Conservation (phyloP, 768 basidiomycete species). For the Rhizopogon vesiculosus region DNA sequence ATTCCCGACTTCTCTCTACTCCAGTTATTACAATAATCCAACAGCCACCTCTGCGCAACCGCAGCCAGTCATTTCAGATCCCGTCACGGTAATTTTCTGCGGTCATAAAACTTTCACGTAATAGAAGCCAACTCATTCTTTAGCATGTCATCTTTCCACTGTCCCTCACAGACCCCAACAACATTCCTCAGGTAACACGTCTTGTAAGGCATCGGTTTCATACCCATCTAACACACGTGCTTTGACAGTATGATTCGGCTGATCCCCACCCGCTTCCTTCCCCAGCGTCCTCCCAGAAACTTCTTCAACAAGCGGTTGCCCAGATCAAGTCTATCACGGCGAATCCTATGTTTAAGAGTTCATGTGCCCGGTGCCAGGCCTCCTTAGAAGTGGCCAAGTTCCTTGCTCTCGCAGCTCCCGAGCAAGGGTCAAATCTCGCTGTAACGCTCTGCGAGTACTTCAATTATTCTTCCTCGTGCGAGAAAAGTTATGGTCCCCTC, state of each 20-base stretch:
- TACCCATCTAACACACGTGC: not conserved
- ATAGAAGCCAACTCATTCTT: slow-evolving; percentile 2
- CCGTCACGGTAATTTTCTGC: slow-evolving; percentile 44
- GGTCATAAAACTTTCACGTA: not conserved
- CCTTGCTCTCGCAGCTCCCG: slow-evolving; percentile 57
- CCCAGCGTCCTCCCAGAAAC: slow-evolving; percentile 36
- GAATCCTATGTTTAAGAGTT: slow-evolving; percentile 48
- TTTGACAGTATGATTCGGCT: slow-evolving; percentile 41
- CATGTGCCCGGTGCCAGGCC: slow-evolving; percentile 58
- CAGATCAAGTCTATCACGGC: slow-evolving; percentile 53
- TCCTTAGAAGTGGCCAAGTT: slow-evolving; percentile 62
- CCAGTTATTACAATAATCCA: slow-evolving; percentile 67
- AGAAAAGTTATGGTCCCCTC: slow-evolving; percentile 39
- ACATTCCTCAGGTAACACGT: slow-evolving; percentile 44
- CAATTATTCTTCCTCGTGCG: slow-evolving; percentile 48
- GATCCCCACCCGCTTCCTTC: slow-evolving; percentile 69
- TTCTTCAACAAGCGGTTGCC: slow-evolving; percentile 48
- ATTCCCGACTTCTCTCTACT: slow-evolving; percentile 63
- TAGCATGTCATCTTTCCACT: slow-evolving; percentile 58
- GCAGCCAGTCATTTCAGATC: slow-evolving; percentile 75
- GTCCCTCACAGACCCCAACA: slow-evolving; percentile 57
- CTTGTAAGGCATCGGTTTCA: not conserved
- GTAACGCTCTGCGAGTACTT: slow-evolving; percentile 59
- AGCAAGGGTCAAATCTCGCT: slow-evolving; percentile 51
- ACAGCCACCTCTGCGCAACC: slow-evolving; percentile 69